phyloP scores from a whole-genome alignment of 1,284 basidiomycete species.

The Sphaerobolus stellatus region DNA sequence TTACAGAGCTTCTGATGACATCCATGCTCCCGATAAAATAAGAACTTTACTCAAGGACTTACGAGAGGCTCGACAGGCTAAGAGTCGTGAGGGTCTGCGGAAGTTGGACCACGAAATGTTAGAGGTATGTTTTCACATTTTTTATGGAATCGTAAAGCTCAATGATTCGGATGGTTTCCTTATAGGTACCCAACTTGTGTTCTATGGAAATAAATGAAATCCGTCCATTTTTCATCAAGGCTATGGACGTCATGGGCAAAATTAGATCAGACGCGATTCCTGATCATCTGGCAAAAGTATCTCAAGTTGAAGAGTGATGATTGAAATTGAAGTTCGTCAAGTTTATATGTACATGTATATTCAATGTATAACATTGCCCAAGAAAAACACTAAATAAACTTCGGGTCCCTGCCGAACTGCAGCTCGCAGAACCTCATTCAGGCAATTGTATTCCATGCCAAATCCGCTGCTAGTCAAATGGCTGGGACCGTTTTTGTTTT shows the following conservation, averaged over 20 bases:
- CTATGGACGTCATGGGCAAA: constrained; percentile 65
- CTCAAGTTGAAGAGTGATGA: background rate
- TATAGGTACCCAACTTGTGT: constrained; percentile 82
- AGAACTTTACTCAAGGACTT: constrained; percentile 89
- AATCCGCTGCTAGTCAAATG: too few species aligned
- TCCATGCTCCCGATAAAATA: constrained; percentile 79
- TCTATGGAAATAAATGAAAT: constrained; percentile 93
- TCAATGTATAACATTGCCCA: too few species aligned
- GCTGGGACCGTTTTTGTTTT: too few species aligned
- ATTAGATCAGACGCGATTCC: constrained; percentile 14
- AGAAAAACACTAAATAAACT: too few species aligned
- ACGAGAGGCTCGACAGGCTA: constrained; percentile 91
- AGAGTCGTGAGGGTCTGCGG: constrained; percentile 81
- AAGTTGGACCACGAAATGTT: constrained; percentile 75
- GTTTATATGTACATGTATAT: too few species aligned
- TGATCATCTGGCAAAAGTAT: constrained; percentile 3
- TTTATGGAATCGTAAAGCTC: constrained; percentile 4
- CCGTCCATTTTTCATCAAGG: constrained; percentile 82
- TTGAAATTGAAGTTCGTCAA: background rate
- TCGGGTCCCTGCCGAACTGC: too few species aligned
- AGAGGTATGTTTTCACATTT: too few species aligned
- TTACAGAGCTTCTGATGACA: constrained; percentile 85
- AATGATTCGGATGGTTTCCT: background rate
- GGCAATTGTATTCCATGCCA: too few species aligned
- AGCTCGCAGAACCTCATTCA: too few species aligned